A percentile compares a stretch with the other conserved stretches of the same genome.
phyloP scores from a whole-genome alignment of 179 eudicot genomes.

The Silene coronaria region DNA sequence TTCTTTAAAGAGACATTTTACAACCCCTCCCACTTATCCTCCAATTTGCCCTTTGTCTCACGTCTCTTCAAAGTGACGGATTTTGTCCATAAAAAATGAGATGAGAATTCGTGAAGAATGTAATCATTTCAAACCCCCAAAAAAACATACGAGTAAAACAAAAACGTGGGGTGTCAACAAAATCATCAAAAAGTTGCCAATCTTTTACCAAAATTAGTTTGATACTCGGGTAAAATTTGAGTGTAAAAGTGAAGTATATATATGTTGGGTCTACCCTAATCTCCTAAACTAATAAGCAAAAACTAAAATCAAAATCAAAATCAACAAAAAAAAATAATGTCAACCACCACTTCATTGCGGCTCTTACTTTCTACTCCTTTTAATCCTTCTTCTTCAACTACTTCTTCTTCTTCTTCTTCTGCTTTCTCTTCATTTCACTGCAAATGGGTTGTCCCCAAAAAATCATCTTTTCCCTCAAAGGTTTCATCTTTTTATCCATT shows the following conservation, averaged over 20 bases:
- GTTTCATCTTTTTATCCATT: constrained; percentile 20
- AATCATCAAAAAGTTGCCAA: constrained; percentile 1
- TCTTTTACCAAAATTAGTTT: background rate
- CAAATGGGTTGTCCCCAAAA: constrained; percentile 24
- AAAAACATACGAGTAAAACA: background rate
- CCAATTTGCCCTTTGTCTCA: too few species aligned
- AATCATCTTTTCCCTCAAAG: constrained; percentile 24
- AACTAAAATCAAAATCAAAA: background rate
- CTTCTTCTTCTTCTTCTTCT: constrained; percentile 16
- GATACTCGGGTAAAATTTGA: background rate
- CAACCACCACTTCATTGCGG: constrained; percentile 34
- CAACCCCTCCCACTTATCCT: too few species aligned
- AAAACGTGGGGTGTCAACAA: background rate
- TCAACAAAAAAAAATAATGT: constrained; percentile 22
- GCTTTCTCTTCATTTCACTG: constrained; percentile 9
- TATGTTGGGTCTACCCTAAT: background rate
- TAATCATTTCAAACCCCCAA: background rate
- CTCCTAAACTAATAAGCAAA: background rate
- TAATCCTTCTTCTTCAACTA: constrained; percentile 22
- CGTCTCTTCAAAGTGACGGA: too few species aligned
- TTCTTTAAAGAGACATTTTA: too few species aligned
- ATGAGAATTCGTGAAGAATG: too few species aligned
- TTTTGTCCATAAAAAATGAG: too few species aligned
- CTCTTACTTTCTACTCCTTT: constrained; percentile 29
- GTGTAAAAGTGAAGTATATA: background rate